Base-by-base conservation (phyloP, 2,329 filamentous ascomycete genomes). In the Monilinia polystroma region DNA sequence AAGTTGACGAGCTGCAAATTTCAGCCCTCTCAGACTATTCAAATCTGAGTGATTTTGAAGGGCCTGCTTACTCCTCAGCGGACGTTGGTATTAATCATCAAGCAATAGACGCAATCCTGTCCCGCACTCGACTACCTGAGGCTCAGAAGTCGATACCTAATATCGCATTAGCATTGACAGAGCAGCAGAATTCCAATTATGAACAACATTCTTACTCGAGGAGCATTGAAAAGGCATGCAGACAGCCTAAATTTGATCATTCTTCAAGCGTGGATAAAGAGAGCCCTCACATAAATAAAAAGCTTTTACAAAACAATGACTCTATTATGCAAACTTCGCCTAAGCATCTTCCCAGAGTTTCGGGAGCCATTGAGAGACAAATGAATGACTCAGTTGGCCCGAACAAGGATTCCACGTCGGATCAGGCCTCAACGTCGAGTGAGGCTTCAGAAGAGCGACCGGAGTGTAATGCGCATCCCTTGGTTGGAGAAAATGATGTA, bases 61-160 rank as follows among this genome's bases (percentile, higher is more conserved):
- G 69, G 20, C 53, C 53, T 55, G 57, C 54, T 18, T 70, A 63
- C 16, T 68, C 70, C 47, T 63, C 68, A 32, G 14, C 41, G 2
- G 70, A 68, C n/a, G 68, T 32, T 54, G 68, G 64, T 4, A 71
- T 73, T 38, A 64, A 70, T 66, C 69, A 72, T 67, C 68, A 70
- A 41, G 70, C 55, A 38, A 71, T 70, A 51, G 71, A 73, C 62
- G 29, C 57, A 26, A 53, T 72, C 8, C 60, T 73, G 41, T 68
- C 70, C 14, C 68, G 67, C n/a, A 70, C 26, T 52, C 45, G 60
- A 38, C 12, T 12, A 26, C n/a, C 43, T 20, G 60, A 52, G 32
- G 20, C 20, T 18, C 52, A 57, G 7, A 64, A 56, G n/a, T 10
- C 23, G 1, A 62, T 38, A 2, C 12, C 35, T 5, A 54, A n/a